phyloP scores from a whole-genome alignment of 2,329 filamentous ascomycete genomes.

The Thelonectria discophora region DNA sequence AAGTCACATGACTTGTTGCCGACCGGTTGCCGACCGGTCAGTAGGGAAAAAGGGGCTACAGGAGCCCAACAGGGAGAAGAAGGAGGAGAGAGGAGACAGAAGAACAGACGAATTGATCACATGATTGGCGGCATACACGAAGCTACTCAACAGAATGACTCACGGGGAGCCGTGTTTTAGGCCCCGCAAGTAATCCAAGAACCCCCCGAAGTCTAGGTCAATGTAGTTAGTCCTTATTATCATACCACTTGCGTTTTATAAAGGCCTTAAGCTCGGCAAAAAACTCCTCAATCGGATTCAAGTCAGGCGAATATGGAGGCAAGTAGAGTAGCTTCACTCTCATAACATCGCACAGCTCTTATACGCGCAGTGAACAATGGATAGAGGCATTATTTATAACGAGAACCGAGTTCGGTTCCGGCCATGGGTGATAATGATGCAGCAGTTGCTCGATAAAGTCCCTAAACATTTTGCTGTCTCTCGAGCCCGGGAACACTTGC shows the following conservation, averaged over 20 bases:
- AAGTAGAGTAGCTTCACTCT: slow-evolving; percentile 6
- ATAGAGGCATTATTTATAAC: slow-evolving; percentile 4
- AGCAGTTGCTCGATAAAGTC: slow-evolving; percentile 5
- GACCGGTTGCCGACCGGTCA: too few species aligned
- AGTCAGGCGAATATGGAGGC: slow-evolving; percentile 1
- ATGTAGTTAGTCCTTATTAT: not conserved
- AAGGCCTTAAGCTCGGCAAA: not conserved
- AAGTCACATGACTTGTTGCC: too few species aligned
- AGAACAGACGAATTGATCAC: too few species aligned
- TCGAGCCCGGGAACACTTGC: not conserved
- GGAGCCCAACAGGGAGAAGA: too few species aligned
- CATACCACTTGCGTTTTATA: not conserved
- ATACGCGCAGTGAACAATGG: not conserved
- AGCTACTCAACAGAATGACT: too few species aligned
- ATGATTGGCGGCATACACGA: too few species aligned
- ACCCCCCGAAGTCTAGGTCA: not conserved
- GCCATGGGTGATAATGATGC: not conserved
- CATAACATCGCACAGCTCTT: not conserved
- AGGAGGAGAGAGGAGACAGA: too few species aligned
- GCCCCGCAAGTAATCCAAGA: not conserved
- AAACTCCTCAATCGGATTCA: slow-evolving; percentile 5
- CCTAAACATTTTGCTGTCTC: not conserved
- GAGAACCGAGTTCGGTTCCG: slow-evolving; percentile 1
- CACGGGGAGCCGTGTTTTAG: too few species aligned
- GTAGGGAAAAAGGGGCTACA: too few species aligned